These are phyloP conservation scores for Coelastrella sp. DNA, from an alignment of 139 green algal species.

Conservation along the genomic window DNA sequence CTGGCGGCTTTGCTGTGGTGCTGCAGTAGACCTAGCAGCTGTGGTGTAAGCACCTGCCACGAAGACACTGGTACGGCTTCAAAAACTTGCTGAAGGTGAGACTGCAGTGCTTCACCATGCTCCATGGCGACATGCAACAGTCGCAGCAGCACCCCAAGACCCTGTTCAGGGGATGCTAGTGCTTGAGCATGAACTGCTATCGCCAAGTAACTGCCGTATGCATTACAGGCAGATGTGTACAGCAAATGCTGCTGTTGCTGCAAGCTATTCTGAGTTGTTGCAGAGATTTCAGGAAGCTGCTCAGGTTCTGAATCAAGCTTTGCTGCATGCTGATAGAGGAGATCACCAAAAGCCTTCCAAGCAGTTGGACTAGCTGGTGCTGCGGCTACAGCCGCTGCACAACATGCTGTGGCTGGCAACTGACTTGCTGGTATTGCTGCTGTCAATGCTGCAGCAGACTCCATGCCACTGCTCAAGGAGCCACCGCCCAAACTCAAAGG, in stretches of 20 bases:
- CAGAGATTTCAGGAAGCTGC: too few species aligned
- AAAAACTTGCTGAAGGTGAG: conserved; percentile 45
- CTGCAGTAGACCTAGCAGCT: conserved; percentile 72
- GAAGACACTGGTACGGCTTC: conserved; percentile 48
- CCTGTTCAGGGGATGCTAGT: conserved; percentile 44
- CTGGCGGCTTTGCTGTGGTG: conserved; percentile 35
- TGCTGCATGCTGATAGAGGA: background rate
- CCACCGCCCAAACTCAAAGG: background rate
- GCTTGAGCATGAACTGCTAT: conserved; percentile 18
- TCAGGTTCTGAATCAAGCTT: too few species aligned
- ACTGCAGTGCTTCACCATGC: conserved; percentile 43
- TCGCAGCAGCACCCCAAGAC: conserved; percentile 57
- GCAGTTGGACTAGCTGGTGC: background rate
- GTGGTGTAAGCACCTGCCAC: conserved; percentile 64
- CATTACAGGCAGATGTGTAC: conserved; percentile 22
- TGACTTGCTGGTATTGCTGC: background rate
- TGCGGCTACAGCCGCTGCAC: conserved; percentile 25
- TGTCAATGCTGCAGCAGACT: background rate
- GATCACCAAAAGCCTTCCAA: conserved; percentile 33
- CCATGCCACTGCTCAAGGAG: background rate
- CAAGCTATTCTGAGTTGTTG: too few species aligned
- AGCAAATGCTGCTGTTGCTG: conserved; percentile 7
- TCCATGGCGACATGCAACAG: conserved; percentile 57
- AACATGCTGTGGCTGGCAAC: background rate
- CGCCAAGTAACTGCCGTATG: conserved; percentile 58